Percentiles rank a stretch among this genome's conserved stretches.
Conservation (phyloP, 2,329 filamentous ascomycete species). For the Aureobasidium sp. region DNA sequence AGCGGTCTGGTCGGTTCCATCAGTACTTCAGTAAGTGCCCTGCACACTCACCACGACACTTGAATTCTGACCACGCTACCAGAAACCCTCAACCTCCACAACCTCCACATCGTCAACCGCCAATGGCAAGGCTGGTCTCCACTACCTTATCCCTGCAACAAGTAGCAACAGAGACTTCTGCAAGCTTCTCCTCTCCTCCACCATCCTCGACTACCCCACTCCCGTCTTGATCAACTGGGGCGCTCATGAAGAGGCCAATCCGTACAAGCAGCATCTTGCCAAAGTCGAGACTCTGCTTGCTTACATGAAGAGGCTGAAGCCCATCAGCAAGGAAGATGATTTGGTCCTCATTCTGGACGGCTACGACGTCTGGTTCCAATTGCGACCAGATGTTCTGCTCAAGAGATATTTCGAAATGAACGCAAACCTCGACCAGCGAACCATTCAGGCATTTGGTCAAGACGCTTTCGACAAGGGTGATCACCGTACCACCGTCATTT, state of each 20-base stretch:
- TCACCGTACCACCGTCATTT: conserved; percentile 19
- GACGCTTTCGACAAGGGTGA: conserved; percentile 2
- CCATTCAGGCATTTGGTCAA: conserved; percentile 4
- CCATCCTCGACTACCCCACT: conserved; percentile 51
- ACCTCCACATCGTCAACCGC: neutral
- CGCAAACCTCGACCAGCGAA: conserved; percentile 16
- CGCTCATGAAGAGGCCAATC: conserved; percentile 21
- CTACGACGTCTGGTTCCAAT: conserved; percentile 56
- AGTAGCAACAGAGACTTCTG: conserved; percentile 44
- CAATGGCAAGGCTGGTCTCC: conserved; percentile 29
- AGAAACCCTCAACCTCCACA: conserved; percentile 1
- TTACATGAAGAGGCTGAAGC: conserved; percentile 31
- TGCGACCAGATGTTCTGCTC: conserved; percentile 55
- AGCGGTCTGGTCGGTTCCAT: neutral
- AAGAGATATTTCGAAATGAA: conserved; percentile 50
- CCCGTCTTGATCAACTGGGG: conserved; percentile 45
- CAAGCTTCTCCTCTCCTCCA: conserved; percentile 47
- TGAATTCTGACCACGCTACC: neutral
- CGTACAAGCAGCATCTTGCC: conserved; percentile 35
- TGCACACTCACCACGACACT: neutral
- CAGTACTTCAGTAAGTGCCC: neutral
- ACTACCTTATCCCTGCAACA: conserved; percentile 45
- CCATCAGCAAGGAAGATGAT: conserved; percentile 39
- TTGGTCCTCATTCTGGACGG: conserved; percentile 56
- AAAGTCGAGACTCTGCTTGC: conserved; percentile 37